These are phyloP conservation scores for Trichaptum fuscoviolaceum DNA, from an alignment of 768 basidiomycete genomes.

Conservation along the genomic window DNA sequence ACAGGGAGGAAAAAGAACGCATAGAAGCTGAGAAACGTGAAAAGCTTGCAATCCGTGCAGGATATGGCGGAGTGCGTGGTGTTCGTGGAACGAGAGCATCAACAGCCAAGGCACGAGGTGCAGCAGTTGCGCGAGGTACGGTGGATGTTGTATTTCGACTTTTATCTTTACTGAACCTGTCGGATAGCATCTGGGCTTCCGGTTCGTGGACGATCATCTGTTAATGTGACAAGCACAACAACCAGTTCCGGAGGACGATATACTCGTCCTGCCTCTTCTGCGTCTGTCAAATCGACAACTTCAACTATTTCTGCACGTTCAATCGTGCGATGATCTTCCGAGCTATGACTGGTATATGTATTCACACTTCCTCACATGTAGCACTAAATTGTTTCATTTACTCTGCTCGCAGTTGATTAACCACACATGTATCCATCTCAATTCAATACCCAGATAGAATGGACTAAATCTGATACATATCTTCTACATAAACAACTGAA, in stretches of 20 bases:
- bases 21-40: constrained; percentile 43
- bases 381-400: neutral
- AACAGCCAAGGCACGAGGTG: constrained; percentile 42
- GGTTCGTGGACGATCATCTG: neutral
- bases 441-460: neutral
- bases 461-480: neutral
- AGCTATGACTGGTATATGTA: neutral
- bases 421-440: neutral
- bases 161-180: neutral
- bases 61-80: constrained; percentile 51
- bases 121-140: constrained; percentile 1
- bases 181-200: neutral
- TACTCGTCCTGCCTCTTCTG: neutral
- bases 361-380: neutral
- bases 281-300: neutral
- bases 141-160: neutral
- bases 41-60: constrained; percentile 20
- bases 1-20: constrained; percentile 36
- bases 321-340: neutral
- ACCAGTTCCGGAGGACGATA: neutral
- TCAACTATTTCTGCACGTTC: neutral
- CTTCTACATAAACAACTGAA: neutral
- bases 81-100: constrained; percentile 70
- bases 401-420: neutral
- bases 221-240: neutral